Conservation (phyloP, 202 grass and related monocot genomes). For the Setaria italica region DNA sequence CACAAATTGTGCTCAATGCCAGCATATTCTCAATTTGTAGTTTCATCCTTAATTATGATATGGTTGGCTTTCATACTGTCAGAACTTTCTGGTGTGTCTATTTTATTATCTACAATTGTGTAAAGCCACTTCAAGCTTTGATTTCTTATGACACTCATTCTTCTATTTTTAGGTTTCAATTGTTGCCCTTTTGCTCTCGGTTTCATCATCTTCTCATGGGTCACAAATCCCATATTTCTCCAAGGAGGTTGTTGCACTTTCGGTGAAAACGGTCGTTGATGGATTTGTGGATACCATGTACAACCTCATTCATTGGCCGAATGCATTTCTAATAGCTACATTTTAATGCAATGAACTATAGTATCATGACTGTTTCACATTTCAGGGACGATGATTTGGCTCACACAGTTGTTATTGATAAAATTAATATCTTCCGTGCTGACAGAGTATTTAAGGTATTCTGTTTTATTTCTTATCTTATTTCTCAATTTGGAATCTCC, state of each 20-base stretch:
- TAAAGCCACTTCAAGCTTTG: constrained; percentile 26
- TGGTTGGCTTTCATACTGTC: constrained; percentile 29
- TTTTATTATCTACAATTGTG: constrained; percentile 31
- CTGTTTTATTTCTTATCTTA: constrained; percentile 39
- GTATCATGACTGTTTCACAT: constrained; percentile 47
- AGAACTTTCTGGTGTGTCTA: constrained; percentile 11
- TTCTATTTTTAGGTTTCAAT: constrained; percentile 81
- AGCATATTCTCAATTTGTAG: not conserved
- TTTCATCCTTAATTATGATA: constrained; percentile 34
- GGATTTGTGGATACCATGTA: constrained; percentile 82
- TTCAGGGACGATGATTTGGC: constrained; percentile 69
- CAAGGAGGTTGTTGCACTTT: constrained; percentile 64
- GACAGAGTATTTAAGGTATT: constrained; percentile 96
- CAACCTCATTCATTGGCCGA: constrained; percentile 33
- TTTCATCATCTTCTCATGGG: constrained; percentile 56
- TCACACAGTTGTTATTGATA: constrained; percentile 69
- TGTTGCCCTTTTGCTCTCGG: constrained; percentile 75
- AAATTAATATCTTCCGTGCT: constrained; percentile 88
- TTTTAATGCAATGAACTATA: constrained; percentile 18
- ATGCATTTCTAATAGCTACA: constrained; percentile 19
- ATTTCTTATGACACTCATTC: constrained; percentile 12
- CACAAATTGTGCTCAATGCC: not conserved
- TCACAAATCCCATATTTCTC: constrained; percentile 79
- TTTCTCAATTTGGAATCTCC: constrained; percentile 39
- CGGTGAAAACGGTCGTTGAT: constrained; percentile 88